These are phyloP conservation scores for Penicillium chermesinum DNA, from an alignment of 495 filamentous ascomycete genomes.

Conservation along the genomic window DNA sequence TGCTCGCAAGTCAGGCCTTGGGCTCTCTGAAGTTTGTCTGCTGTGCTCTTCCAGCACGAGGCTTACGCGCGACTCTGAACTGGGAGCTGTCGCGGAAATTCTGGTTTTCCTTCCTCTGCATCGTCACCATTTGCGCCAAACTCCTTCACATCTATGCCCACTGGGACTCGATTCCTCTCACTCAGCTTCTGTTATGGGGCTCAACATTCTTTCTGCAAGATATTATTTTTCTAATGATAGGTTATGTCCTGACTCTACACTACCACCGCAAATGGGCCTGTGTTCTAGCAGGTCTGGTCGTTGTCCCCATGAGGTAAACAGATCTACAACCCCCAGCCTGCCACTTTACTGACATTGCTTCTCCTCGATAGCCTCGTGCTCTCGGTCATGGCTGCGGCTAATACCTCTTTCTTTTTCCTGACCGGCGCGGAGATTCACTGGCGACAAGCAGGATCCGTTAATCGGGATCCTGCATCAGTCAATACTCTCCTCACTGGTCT, in stretches of 20 bases:
- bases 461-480: constrained; percentile 32
- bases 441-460: constrained; percentile 31
- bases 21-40: constrained; percentile 8
- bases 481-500: constrained; percentile 35
- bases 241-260: constrained; percentile 10
- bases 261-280: constrained; percentile 6
- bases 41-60: constrained; percentile 14
- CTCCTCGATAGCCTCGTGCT: constrained; percentile 25
- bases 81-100: constrained; percentile 16
- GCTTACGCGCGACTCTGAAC: background rate
- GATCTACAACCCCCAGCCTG: background rate
- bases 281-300: constrained; percentile 6
- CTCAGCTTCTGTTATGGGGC: constrained; percentile 20
- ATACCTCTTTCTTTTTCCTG: constrained; percentile 32
- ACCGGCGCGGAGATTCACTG: constrained; percentile 40
- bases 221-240: constrained; percentile 14
- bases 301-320: constrained; percentile 12
- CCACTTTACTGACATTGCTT: background rate
- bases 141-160: constrained; percentile 26
- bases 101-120: constrained; percentile 18
- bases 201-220: constrained; percentile 28
- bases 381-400: constrained; percentile 34
- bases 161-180: constrained; percentile 14
- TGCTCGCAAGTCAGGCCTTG: constrained; percentile 4
- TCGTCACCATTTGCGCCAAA: constrained; percentile 23